phyloP scores from a whole-genome alignment of 352 stramenopile species.

The Pelagophyceae sp. region DNA sequence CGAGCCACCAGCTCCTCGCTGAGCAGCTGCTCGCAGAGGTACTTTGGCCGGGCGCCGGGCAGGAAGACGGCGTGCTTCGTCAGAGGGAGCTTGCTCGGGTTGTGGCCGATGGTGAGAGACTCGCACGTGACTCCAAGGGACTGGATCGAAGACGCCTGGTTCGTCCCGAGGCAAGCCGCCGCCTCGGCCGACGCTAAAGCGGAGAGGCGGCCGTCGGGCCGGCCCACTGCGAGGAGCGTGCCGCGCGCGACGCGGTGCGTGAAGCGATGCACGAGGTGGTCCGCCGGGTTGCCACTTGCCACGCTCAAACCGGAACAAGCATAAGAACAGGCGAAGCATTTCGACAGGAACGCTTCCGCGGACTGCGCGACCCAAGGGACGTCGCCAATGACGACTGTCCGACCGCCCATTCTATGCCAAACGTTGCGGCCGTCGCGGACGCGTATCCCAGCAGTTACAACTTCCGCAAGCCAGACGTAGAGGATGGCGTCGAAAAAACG shows the following conservation, averaged over 20 bases:
- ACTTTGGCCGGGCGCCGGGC: slow-evolving; percentile 35
- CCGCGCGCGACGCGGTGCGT: slow-evolving; percentile 49
- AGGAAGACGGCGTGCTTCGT: slow-evolving; percentile 40
- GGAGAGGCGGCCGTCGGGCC: slow-evolving; percentile 48
- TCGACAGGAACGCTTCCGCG: slow-evolving; percentile 38
- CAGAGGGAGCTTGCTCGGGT: slow-evolving; percentile 50
- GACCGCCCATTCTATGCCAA: slow-evolving; percentile 50
- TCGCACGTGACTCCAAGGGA: slow-evolving; percentile 50
- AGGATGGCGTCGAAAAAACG: slow-evolving; percentile 46
- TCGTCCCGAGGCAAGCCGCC: slow-evolving; percentile 47
- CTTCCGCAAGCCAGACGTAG: slow-evolving; percentile 56
- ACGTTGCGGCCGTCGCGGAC: slow-evolving; percentile 45
- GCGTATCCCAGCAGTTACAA: slow-evolving; percentile 47
- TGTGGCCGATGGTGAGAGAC: slow-evolving; percentile 55
- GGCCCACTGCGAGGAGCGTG: slow-evolving; percentile 45
- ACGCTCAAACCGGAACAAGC: slow-evolving; percentile 50
- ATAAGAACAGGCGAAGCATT: slow-evolving; percentile 56
- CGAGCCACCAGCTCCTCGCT: slow-evolving; percentile 27
- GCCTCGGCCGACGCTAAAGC: slow-evolving; percentile 48
- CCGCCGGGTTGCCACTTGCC: slow-evolving; percentile 46
- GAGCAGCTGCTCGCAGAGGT: slow-evolving; percentile 41
- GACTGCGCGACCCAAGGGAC: slow-evolving; percentile 43
- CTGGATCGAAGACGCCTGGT: slow-evolving; percentile 54
- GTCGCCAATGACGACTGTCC: slow-evolving; percentile 55
- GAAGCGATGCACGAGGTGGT: slow-evolving; percentile 55